Conservation (phyloP, 805 yeast species). For the Saccharomycopsis guyanensis region DNA sequence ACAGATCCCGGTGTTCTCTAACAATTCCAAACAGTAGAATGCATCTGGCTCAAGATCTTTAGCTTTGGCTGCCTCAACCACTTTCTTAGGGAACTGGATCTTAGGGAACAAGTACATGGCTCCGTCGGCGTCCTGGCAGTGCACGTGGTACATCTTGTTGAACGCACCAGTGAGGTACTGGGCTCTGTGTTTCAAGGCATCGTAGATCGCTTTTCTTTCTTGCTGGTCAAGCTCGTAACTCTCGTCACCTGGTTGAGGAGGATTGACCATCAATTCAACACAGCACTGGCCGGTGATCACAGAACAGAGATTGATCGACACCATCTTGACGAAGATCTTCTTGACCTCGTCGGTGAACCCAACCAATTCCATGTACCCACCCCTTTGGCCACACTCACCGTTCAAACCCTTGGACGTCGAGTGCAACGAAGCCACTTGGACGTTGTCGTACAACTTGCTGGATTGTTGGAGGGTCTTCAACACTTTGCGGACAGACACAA, state of each 20-base stretch:
- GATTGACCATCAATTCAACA: slow-evolving; percentile 88
- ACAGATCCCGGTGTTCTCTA: slow-evolving; percentile 89
- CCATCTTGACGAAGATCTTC: slow-evolving; percentile 72
- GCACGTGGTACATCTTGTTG: slow-evolving; percentile 67
- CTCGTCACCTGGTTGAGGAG: slow-evolving; percentile 73
- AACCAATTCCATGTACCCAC: slow-evolving; percentile 93
- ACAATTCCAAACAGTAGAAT: slow-evolving; percentile 75
- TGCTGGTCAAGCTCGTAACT: slow-evolving; percentile 58
- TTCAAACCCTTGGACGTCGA: slow-evolving; percentile 97
- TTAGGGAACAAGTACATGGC: slow-evolving; percentile 96
- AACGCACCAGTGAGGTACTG: slow-evolving; percentile 61
- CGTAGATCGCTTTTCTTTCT: slow-evolving; percentile 58
- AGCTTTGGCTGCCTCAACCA: slow-evolving; percentile 52
- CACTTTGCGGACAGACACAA: slow-evolving; percentile 77
- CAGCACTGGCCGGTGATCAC: slow-evolving; percentile 93
- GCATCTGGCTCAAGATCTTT: slow-evolving; percentile 67
- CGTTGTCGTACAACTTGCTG: slow-evolving; percentile 49
- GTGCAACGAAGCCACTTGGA: slow-evolving; percentile 88
- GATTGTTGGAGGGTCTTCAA: slow-evolving; percentile 52
- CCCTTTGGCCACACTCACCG: slow-evolving; percentile 99
- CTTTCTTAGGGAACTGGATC: slow-evolving; percentile 56
- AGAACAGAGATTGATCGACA: slow-evolving; percentile 87
- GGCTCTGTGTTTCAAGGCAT: slow-evolving; percentile 59
- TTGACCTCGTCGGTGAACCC: slow-evolving; percentile 69
- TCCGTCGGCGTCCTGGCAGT: slow-evolving; percentile 88